These are phyloP conservation scores for Melampsora larici-populina DNA, from an alignment of 1,284 basidiomycete species.

Conservation along the genomic window DNA sequence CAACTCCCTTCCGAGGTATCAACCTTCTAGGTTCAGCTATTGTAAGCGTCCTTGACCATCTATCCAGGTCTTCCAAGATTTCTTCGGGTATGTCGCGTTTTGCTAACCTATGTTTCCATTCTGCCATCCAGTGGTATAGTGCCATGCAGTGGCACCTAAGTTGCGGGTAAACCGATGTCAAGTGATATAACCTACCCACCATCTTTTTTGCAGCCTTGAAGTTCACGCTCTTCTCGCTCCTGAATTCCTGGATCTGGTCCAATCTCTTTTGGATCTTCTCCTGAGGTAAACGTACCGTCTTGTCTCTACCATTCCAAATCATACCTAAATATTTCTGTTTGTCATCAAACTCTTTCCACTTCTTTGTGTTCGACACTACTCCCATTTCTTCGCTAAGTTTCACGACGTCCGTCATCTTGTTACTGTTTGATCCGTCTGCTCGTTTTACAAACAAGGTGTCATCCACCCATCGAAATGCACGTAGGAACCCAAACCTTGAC, in stretches of 20 bases:
- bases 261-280: neutral
- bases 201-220: neutral
- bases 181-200: neutral
- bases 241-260: neutral
- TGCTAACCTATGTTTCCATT: neutral
- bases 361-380: neutral
- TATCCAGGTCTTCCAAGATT: neutral
- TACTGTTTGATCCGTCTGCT: neutral
- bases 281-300: neutral
- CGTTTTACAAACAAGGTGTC: neutral
- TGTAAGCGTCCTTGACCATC: neutral
- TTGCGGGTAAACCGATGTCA: neutral
- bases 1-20: neutral
- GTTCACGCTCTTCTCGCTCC: neutral
- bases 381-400: neutral
- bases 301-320: neutral
- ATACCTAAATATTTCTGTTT: too few relatives aligned
- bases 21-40: neutral
- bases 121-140: too few relatives aligned
- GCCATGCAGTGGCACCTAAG: constrained; percentile 1
- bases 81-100: neutral
- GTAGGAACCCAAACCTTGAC: neutral
- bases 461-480: neutral
- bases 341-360: neutral
- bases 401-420: neutral